Evolutionary conservation across 2,329 filamentous ascomycete genomes (phyloP).

Genomic region (Myriosclerotinia duriaeana): DNA sequence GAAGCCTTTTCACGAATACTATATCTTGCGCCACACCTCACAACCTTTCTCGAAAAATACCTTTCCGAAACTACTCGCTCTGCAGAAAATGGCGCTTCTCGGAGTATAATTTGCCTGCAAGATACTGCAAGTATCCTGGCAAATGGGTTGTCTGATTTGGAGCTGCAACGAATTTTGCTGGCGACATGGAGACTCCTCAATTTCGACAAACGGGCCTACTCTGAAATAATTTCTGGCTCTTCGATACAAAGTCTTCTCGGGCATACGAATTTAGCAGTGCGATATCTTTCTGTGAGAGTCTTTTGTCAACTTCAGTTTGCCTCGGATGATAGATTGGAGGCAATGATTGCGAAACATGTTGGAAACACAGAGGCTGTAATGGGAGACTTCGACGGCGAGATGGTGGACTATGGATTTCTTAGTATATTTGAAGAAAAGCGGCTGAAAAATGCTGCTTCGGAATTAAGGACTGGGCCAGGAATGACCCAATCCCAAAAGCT

Average conservation of each 20-base stretch:
- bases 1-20: slow-evolving; percentile 76
- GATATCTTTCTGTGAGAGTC: slow-evolving; percentile 79
- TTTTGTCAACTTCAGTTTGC: slow-evolving; percentile 77
- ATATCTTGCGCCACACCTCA: slow-evolving; percentile 78
- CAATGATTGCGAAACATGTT: slow-evolving; percentile 66
- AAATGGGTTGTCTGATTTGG: slow-evolving; percentile 42
- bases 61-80: slow-evolving; percentile 30
- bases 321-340: slow-evolving; percentile 75
- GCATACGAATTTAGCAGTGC: slow-evolving; percentile 58
- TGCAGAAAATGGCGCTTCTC: slow-evolving; percentile 26
- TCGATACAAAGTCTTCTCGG: slow-evolving; percentile 68
- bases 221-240: slow-evolving; percentile 61
- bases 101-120: slow-evolving; percentile 30
- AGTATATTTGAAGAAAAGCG: slow-evolving; percentile 55
- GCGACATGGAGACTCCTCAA: slow-evolving; percentile 77
- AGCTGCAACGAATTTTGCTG: slow-evolving; percentile 55
- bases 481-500: background rate
- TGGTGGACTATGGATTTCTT: slow-evolving; percentile 76
- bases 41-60: slow-evolving; percentile 64
- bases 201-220: slow-evolving; percentile 70
- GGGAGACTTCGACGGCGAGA: slow-evolving; percentile 72
- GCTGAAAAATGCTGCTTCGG: slow-evolving; percentile 28
- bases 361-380: slow-evolving; percentile 58
- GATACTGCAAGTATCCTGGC: slow-evolving; percentile 38
- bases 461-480: background rate